phyloP scores from a whole-genome alignment of 768 basidiomycete genomes.

The Strobilomyces confusus region DNA sequence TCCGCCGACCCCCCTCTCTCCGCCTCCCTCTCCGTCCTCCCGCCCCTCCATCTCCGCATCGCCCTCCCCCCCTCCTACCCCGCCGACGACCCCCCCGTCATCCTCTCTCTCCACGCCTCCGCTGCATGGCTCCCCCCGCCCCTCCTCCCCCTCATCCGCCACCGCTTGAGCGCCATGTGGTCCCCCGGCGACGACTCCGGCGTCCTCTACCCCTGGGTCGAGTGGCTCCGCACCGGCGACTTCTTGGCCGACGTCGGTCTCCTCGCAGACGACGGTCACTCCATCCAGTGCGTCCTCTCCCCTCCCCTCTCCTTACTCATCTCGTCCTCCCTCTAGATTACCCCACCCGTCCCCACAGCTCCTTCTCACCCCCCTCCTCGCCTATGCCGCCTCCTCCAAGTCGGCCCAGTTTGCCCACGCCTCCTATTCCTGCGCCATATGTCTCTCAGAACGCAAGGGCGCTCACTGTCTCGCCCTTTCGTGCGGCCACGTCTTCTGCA shows the following conservation, averaged over 20 bases:
- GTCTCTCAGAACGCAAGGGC: constrained; percentile 71
- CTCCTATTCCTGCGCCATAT: constrained; percentile 73
- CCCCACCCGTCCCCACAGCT: constrained; percentile 54
- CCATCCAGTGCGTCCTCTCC: constrained; percentile 28
- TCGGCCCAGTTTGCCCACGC: constrained; percentile 55
- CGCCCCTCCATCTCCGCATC: constrained; percentile 59
- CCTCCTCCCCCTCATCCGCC: constrained; percentile 33
- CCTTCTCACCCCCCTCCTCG: constrained; percentile 45
- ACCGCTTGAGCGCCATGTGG: constrained; percentile 54
- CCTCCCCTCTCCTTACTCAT: constrained; percentile 28
- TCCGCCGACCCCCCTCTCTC: not conserved
- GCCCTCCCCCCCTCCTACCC: constrained; percentile 56
- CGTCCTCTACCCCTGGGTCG: constrained; percentile 67
- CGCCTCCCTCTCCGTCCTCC: constrained; percentile 48
- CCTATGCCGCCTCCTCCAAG: constrained; percentile 45
- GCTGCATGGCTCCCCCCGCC: constrained; percentile 53
- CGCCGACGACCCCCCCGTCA: constrained; percentile 44
- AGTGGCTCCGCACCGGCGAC: constrained; percentile 63
- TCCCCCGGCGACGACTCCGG: constrained; percentile 42
- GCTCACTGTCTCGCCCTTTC: constrained; percentile 64
- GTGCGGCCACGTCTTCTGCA: constrained; percentile 82
- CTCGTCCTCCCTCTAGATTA: constrained; percentile 26
- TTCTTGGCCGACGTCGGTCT: constrained; percentile 51
- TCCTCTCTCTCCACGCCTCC: constrained; percentile 51
- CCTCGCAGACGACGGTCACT: constrained; percentile 23